Evolutionary conservation across 164 flowering plant species (phyloP).

Genomic region (Vitis rupestris): DNA sequence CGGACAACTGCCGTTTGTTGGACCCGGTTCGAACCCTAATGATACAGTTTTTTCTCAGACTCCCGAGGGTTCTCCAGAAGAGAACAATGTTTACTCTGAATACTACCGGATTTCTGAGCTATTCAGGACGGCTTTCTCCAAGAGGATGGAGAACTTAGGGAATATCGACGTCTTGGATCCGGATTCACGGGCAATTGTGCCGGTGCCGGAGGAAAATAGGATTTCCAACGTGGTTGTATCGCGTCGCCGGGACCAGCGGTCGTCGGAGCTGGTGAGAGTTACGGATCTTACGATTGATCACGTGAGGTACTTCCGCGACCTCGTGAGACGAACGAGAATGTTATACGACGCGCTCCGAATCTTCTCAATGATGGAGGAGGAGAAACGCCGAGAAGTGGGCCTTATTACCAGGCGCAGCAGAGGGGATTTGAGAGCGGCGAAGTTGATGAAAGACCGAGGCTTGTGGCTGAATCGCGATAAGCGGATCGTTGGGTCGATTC

Average conservation of each 20-base stretch:
- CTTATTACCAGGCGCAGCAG: constrained; percentile 25
- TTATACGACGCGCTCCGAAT: constrained; percentile 63
- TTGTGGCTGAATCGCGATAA: constrained; percentile 78
- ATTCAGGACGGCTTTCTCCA: constrained; percentile 56
- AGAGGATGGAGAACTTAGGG: constrained; percentile 13
- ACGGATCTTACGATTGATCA: constrained; percentile 46
- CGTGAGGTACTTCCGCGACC: constrained; percentile 45
- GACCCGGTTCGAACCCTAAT: no score
- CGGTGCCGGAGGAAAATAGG: constrained; percentile 23
- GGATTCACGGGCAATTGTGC: constrained; percentile 46
- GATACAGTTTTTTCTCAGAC: not conserved
- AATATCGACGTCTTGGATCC: constrained; percentile 26
- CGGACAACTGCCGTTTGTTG: no score
- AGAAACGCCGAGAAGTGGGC: constrained; percentile 16
- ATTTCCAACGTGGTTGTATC: constrained; percentile 13
- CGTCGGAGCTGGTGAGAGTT: constrained; percentile 72
- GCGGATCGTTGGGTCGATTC: constrained; percentile 74
- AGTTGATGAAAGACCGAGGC: constrained; percentile 49
- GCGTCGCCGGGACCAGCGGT: constrained; percentile 23
- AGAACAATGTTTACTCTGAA: constrained; percentile 49
- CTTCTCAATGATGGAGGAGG: constrained; percentile 38
- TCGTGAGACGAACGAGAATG: constrained; percentile 62
- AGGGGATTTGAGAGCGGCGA: constrained; percentile 57
- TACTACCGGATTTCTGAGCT: constrained; percentile 55
- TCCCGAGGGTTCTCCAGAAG: not conserved